Evolutionary conservation across 495 filamentous ascomycete species (phyloP), one percentile per base, ranked within the genome.

Genomic region (Daldinia grandis): DNA sequence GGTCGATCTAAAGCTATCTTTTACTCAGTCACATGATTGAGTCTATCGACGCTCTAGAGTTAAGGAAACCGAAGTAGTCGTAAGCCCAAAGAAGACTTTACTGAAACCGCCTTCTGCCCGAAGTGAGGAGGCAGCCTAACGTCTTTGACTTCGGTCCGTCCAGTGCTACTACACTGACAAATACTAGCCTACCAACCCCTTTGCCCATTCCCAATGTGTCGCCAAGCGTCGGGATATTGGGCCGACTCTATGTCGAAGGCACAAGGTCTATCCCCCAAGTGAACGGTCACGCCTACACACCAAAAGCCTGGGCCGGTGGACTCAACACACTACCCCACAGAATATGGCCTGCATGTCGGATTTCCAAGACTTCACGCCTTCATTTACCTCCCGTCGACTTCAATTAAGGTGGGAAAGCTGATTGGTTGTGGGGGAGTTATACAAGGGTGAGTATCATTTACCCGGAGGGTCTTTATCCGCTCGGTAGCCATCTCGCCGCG

Each of bases 401-500:
- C 50, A 69, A 69, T 66, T 24, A 51, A 19, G 27, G 27, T 24
- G 17, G 10, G 27, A 4, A 19, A 21, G 10, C 0, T 65, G 56
- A 73, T 68, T 73, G 61, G 70, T 12, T 5, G 9, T 14, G 30
- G n/a, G 15, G 5, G 47, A n/a, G 47, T n/a, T 44, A 51, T 68
- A 44, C 56, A 44, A 25, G 60, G 60, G 27, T 57, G 27, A 40
- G 17, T 9, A 9, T 14, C 24, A 60, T 66, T 74, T 66, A 74
- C 49, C 71, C 71, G 62, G 62, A 49, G 42, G 53, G 14, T 30
- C 44, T 74, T 71, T 74, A 74, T n/a, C 66, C 71, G 63, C 67
- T 70, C 71, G 71, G 71, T 67, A 67, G 58, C 58, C 62, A 55
- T 66, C 58, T 66, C 67, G 55, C 67, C 71, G 71, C 51, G 57